These are phyloP conservation scores for Cordyceps farinosa DNA, from an alignment of 2,329 filamentous ascomycete genomes.

Conservation along the genomic window DNA sequence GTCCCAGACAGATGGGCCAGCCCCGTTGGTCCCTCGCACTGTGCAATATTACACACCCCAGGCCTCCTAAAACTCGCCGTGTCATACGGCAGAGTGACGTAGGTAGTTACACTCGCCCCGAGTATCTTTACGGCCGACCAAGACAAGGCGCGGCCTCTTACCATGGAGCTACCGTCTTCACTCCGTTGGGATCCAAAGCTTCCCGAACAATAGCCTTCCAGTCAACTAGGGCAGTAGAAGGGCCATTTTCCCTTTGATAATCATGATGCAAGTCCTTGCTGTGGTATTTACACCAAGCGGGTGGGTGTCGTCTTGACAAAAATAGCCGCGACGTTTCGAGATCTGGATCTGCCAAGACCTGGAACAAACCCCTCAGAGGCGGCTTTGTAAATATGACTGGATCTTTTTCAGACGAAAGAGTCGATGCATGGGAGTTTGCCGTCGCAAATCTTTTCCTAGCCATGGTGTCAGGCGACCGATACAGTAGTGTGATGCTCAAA, in stretches of 20 bases:
- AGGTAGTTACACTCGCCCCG: not conserved
- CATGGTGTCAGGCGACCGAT: not conserved
- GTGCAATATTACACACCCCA: not conserved
- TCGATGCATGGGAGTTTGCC: not conserved
- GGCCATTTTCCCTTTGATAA: not conserved
- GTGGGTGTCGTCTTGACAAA: conserved; percentile 35
- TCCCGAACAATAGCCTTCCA: conserved; percentile 31
- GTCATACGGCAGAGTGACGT: not conserved
- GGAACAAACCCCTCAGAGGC: conserved; percentile 35
- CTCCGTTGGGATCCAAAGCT: conserved; percentile 29
- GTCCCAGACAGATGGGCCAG: not conserved
- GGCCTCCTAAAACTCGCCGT: not conserved
- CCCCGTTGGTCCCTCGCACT: not conserved
- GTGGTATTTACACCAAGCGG: conserved; percentile 43
- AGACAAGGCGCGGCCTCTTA: not conserved
- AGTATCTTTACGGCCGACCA: not conserved
- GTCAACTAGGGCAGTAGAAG: conserved; percentile 26
- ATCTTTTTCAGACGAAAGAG: not conserved
- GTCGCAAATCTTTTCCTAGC: not conserved
- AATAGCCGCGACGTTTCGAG: conserved; percentile 38
- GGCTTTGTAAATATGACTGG: conserved; percentile 27
- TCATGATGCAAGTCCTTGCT: conserved; percentile 20
- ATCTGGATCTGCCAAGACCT: conserved; percentile 44
- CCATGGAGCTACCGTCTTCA: conserved; percentile 6
- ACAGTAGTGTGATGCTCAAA: conserved; percentile 20